Conservation (phyloP, 1,139 yeast species). For the Arxiozyma slooffiae region DNA sequence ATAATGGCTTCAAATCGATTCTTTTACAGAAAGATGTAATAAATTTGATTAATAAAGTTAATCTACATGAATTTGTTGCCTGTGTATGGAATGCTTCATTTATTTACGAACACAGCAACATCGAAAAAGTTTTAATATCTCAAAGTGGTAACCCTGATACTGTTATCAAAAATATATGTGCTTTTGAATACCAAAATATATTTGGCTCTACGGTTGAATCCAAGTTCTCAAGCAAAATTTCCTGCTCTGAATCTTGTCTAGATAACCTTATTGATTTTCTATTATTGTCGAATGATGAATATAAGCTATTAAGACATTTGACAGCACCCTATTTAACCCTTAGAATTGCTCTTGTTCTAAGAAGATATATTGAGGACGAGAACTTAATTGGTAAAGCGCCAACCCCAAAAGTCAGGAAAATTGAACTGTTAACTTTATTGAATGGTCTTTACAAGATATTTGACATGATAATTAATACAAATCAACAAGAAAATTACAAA, state of each 20-base stretch:
- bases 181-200: constrained; percentile 31
- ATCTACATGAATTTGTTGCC: constrained; percentile 38
- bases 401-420: constrained; percentile 41
- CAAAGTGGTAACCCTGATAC: constrained; percentile 26
- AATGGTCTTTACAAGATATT: constrained; percentile 25
- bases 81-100: constrained; percentile 43
- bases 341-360: constrained; percentile 43
- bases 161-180: constrained; percentile 27
- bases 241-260: constrained; percentile 41
- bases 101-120: constrained; percentile 40
- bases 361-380: constrained; percentile 44
- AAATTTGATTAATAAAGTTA: constrained; percentile 22
- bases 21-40: constrained; percentile 36
- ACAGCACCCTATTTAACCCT: constrained; percentile 36
- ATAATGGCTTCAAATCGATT: constrained; percentile 35
- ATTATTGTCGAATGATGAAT: constrained; percentile 12
- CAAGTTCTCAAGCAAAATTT: constrained; percentile 31
- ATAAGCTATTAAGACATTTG: constrained; percentile 15
- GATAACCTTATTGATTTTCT: constrained; percentile 37
- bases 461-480: constrained; percentile 18
- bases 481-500: constrained; percentile 10
- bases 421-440: constrained; percentile 37
- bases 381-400: constrained; percentile 45
- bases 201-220: constrained; percentile 44
- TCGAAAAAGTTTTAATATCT: constrained; percentile 33